Percentiles rank a stretch among this genome's conserved stretches.
Conservation (phyloP, 2,329 filamentous ascomycete genomes). For the Pleoardoris graminearum region DNA sequence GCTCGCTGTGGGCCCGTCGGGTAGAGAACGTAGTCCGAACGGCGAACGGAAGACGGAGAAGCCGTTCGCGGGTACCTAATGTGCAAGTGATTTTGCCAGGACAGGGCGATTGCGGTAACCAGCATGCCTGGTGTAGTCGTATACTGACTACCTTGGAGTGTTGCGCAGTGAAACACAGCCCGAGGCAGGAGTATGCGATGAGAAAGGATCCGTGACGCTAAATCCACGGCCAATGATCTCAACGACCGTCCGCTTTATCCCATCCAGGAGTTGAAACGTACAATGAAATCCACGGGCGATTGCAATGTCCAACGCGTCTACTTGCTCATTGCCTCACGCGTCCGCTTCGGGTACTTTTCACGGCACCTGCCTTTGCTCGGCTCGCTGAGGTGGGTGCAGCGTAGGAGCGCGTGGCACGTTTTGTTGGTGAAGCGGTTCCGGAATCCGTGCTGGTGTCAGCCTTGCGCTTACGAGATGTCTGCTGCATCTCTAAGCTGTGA, state of each 20-base stretch:
- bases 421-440: slow-evolving; percentile 27
- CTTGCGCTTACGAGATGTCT: slow-evolving; percentile 40
- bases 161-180: neutral
- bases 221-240: too few species aligned
- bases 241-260: too few species aligned
- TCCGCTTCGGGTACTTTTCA: slow-evolving; percentile 22
- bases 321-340: slow-evolving; percentile 11
- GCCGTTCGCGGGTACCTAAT: too few species aligned
- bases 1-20: too few species aligned
- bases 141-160: neutral
- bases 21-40: too few species aligned
- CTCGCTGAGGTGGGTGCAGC: slow-evolving; percentile 45
- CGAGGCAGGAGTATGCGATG: neutral
- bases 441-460: slow-evolving; percentile 20
- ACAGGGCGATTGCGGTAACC: neutral
- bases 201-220: neutral
- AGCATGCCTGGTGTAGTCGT: neutral
- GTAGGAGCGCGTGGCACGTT: slow-evolving; percentile 36
- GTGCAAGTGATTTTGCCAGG: neutral
- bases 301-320: too few species aligned
- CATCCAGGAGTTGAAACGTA: too few species aligned
- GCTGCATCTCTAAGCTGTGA: slow-evolving; percentile 1
- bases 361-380: slow-evolving; percentile 28
- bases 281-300: too few species aligned
- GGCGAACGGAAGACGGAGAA: too few species aligned